phyloP scores from a whole-genome alignment of 352 stramenopile genomes.

The Elongisporangium senticosum region DNA sequence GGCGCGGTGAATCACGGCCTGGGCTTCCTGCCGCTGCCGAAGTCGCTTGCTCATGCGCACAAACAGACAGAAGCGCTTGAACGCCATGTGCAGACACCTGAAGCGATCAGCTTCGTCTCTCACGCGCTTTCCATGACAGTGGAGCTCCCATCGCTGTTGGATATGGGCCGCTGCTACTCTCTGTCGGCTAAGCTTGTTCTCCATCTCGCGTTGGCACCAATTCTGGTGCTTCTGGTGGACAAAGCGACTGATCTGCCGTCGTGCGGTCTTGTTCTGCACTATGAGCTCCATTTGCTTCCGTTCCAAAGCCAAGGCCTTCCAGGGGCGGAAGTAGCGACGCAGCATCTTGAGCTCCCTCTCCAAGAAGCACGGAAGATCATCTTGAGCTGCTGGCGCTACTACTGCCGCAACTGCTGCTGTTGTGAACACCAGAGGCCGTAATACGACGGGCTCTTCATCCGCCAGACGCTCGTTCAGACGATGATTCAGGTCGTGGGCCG shows the following conservation, averaged over 20 bases:
- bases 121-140: background rate
- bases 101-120: slow-evolving; percentile 16
- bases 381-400: background rate
- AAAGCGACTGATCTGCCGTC: slow-evolving; percentile 22
- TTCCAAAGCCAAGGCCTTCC: slow-evolving; percentile 19
- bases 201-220: background rate
- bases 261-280: slow-evolving; percentile 18
- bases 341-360: slow-evolving; percentile 68
- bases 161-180: slow-evolving; percentile 15
- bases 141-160: slow-evolving; percentile 9
- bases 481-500: slow-evolving; percentile 36
- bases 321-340: slow-evolving; percentile 42
- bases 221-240: slow-evolving; percentile 10
- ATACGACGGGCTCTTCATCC: slow-evolving; percentile 5
- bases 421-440: slow-evolving; percentile 7
- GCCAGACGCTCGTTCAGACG: slow-evolving; percentile 23
- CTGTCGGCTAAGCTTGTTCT: slow-evolving; percentile 9
- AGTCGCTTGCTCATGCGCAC: slow-evolving; percentile 15
- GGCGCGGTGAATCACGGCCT: slow-evolving; percentile 18
- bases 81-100: slow-evolving; percentile 28
- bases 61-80: slow-evolving; percentile 42
- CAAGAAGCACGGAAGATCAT: slow-evolving; percentile 23
- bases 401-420: slow-evolving; percentile 3
- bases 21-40: slow-evolving; percentile 16
- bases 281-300: slow-evolving; percentile 16